Base-by-base conservation (phyloP, 2,329 filamentous ascomycete genomes). In the Epichloe uncinata region DNA sequence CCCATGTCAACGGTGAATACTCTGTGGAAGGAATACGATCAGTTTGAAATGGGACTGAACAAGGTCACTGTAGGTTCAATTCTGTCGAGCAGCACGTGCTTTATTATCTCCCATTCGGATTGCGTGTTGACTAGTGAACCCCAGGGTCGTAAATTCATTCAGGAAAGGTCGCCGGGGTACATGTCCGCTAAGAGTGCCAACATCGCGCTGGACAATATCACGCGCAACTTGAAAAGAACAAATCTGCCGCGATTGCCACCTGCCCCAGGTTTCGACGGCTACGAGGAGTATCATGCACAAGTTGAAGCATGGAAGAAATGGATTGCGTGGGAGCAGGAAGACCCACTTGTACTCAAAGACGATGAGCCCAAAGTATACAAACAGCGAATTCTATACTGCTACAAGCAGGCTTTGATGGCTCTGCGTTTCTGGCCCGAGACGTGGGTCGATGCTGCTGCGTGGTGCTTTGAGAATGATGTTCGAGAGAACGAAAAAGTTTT, bases 21-120 rank as follows among this genome's bases (percentile, higher is more conserved):
- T 48, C 71, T 98, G 13, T 98, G 93, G 94, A 95, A 94, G 64
- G 91, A 98, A 61, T 98, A 98, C 62, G 90, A 97, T 64, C 83
- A 87, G 57, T 98, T 98, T 61, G 93, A 98, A 68, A 89, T 93
- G 79, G 81, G 84, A 5, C 69, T 96, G 52, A 96, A 96, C 72
- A 97, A 95, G 67, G 79, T 88, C 56, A 94, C 89, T 41, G 87
- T 90, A 74, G 62, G 78, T 69, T 18, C n/a, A 9, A 43, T 26
- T 13, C 13, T 11, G n/a, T 15, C 3, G 12, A 6, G 12, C 20
- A 12, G 20, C 26, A 33, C 7, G 5, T 26, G 16, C 6, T 30
- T 3, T 11, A 6, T 16, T 45, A 3, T 11, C 16, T 37, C 3
- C 22, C n/a, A 11, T 7, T 35, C n/a, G 2, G 3, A 11, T 13